These are phyloP conservation scores for Euclidium syriacum DNA, from an alignment of 345 rosid species.

Conservation along the genomic window DNA sequence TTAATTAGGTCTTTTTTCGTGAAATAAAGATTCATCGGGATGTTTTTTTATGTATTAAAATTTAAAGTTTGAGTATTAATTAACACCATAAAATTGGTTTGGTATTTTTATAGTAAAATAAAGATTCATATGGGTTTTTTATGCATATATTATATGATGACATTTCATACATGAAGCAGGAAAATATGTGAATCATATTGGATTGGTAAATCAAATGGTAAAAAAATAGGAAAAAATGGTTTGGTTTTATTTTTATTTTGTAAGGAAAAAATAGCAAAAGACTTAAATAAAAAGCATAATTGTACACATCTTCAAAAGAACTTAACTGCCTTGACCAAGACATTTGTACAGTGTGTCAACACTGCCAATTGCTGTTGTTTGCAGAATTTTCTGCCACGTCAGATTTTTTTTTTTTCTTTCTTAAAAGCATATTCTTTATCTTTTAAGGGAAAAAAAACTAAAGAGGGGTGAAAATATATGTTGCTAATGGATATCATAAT, in stretches of 20 bases:
- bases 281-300: not conserved
- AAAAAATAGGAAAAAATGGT: not conserved
- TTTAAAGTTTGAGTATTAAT: too few relatives aligned
- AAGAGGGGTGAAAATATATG: not conserved
- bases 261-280: not conserved
- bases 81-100: too few relatives aligned
- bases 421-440: not conserved
- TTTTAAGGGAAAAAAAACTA: not conserved
- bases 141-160: too few relatives aligned
- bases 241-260: not conserved
- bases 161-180: too few relatives aligned
- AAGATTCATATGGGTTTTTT: too few relatives aligned
- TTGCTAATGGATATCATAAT: not conserved
- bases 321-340: conserved; percentile 31
- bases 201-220: not conserved
- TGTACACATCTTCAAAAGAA: conserved; percentile 13
- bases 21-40: too few relatives aligned
- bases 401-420: not conserved
- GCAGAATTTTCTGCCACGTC: conserved; percentile 5
- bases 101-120: too few relatives aligned
- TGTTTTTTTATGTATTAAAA: too few relatives aligned
- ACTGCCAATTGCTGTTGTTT: conserved; percentile 13
- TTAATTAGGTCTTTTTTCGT: too few relatives aligned
- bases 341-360: conserved; percentile 17
- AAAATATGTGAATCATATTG: not conserved